phyloP scores from a whole-genome alignment of 2,329 filamentous ascomycete species.

The Colletotrichum caudatum region DNA sequence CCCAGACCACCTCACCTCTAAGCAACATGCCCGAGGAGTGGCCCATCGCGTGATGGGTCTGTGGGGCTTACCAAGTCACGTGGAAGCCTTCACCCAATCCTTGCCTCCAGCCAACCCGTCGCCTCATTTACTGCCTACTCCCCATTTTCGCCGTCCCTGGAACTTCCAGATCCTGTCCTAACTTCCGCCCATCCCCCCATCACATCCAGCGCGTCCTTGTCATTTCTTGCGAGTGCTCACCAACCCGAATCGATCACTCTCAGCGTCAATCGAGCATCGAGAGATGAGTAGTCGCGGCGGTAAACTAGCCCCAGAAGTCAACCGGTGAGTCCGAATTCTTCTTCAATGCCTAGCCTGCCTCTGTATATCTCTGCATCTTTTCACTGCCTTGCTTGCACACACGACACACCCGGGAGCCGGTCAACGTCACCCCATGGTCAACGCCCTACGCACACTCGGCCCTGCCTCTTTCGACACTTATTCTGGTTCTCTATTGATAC shows the following conservation, averaged over 20 bases:
- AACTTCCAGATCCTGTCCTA: slow-evolving; percentile 42
- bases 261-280: slow-evolving; percentile 60
- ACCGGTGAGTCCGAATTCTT: slow-evolving; percentile 75
- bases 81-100: slow-evolving; percentile 36
- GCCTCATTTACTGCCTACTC: slow-evolving; percentile 43
- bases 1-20: background rate
- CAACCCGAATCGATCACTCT: slow-evolving; percentile 38
- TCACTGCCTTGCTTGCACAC: slow-evolving; percentile 26
- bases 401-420: slow-evolving; percentile 30
- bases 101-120: slow-evolving; percentile 39
- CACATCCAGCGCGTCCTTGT: slow-evolving; percentile 46
- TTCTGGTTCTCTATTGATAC: slow-evolving; percentile 7
- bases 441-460: slow-evolving; percentile 25
- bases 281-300: slow-evolving; percentile 96
- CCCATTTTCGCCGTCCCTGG: slow-evolving; percentile 42
- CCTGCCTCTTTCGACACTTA: slow-evolving; percentile 4
- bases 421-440: slow-evolving; percentile 28
- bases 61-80: slow-evolving; percentile 30
- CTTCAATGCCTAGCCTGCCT: slow-evolving; percentile 32
- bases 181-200: slow-evolving; percentile 43
- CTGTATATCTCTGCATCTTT: slow-evolving; percentile 22
- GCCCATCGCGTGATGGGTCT: slow-evolving; percentile 37
- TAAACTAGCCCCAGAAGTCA: slow-evolving; percentile 99
- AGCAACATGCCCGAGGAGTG: slow-evolving; percentile 37
- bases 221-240: slow-evolving; percentile 45